A percentile compares a stretch with the other conserved stretches of the same genome.
Conservation (phyloP, 2,329 filamentous ascomycete genomes). For the Bipolaris zeicola region DNA sequence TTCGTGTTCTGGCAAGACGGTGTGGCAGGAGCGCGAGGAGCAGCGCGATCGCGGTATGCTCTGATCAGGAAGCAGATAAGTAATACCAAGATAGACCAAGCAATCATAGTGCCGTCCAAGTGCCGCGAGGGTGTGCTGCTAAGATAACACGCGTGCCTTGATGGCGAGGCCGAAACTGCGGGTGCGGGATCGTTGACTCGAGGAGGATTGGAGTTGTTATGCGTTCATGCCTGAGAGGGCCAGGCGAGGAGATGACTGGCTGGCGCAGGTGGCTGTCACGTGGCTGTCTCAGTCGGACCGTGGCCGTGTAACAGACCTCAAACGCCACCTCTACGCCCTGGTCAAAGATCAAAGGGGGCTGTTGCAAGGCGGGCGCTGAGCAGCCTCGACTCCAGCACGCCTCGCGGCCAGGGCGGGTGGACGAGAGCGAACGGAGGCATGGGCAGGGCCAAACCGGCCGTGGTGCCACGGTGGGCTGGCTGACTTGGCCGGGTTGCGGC, state of each 20-base stretch:
- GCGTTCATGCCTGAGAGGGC: constrained; percentile 43
- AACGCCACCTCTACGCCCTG: constrained; percentile 34
- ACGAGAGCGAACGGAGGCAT: not conserved
- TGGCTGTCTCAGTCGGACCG: constrained; percentile 43
- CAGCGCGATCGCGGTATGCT: constrained; percentile 90
- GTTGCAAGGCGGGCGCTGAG: constrained; percentile 5
- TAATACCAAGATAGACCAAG: constrained; percentile 25
- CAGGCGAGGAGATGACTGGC: constrained; percentile 29
- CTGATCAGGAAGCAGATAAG: constrained; percentile 60
- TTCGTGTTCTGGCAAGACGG: constrained; percentile 95
- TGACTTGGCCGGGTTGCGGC: constrained; percentile 29
- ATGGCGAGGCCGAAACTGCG: constrained; percentile 44
- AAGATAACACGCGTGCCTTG: constrained; percentile 29
- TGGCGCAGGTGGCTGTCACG: constrained; percentile 32
- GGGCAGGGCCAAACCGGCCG: constrained; percentile 19
- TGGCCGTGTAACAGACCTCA: constrained; percentile 48
- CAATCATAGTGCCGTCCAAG: constrained; percentile 24
- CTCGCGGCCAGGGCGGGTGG: not conserved
- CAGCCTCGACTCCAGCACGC: not conserved
- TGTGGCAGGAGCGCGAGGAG: constrained; percentile 95
- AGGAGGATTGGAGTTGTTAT: constrained; percentile 37
- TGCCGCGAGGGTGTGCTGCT: constrained; percentile 23
- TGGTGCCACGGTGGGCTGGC: constrained; percentile 24
- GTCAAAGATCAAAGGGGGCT: constrained; percentile 19
- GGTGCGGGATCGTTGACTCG: constrained; percentile 39